These are phyloP conservation scores for Suhomyces coccinellae DNA, from an alignment of 1,139 yeast genomes.

Conservation along the genomic window DNA sequence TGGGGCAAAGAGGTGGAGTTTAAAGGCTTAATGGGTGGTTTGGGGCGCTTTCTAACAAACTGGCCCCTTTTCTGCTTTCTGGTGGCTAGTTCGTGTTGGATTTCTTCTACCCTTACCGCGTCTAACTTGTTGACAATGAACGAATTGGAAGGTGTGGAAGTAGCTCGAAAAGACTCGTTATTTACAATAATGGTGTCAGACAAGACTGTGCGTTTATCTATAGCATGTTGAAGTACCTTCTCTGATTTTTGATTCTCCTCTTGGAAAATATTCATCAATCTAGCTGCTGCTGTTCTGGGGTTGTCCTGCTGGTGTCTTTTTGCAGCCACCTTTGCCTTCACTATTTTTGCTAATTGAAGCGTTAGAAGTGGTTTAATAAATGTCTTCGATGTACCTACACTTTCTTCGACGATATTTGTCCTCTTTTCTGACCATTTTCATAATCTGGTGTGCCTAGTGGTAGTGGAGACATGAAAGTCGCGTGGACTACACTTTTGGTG, in stretches of 20 bases:
- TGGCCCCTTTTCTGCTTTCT: not conserved
- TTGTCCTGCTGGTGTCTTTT: not conserved
- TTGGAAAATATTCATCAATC: constrained; percentile 1
- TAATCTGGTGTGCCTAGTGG: not conserved
- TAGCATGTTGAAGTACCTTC: not conserved
- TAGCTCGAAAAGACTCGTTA: constrained; percentile 19
- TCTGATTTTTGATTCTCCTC: not conserved
- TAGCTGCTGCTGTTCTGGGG: not conserved
- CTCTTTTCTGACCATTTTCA: not conserved
- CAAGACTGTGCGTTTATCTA: not conserved
- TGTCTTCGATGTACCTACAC: not conserved
- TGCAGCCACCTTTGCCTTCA: not conserved
- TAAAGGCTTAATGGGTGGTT: not conserved
- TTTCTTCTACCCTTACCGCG: constrained; percentile 12
- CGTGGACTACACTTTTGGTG: not conserved
- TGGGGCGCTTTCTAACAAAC: not conserved
- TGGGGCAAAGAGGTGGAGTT: not conserved
- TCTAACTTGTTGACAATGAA: constrained; percentile 7
- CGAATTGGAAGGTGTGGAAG: constrained; percentile 18
- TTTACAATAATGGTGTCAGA: not conserved
- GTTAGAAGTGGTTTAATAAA: not conserved
- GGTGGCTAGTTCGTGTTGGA: constrained; percentile 7
- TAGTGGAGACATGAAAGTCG: not conserved
- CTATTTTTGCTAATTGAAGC: not conserved
- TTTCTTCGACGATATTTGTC: too few species aligned